Base-by-base conservation (phyloP, 2,329 filamentous ascomycete species). In the Fusarium continuum region DNA sequence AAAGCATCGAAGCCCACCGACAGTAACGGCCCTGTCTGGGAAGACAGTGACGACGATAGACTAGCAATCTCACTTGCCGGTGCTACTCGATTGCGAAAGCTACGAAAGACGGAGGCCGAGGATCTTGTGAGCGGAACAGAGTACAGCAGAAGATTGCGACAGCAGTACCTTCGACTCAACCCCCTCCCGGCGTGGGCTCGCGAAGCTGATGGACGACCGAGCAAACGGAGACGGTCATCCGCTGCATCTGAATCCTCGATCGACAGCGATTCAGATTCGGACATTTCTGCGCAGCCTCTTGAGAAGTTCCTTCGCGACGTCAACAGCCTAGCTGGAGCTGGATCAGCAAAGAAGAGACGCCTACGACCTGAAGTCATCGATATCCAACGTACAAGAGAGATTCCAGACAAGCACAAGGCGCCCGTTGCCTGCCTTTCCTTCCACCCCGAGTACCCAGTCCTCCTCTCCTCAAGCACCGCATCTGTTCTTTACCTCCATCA, bases 1-100 rank as follows among this genome's bases (percentile, higher is more conserved):
- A 73, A 76, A 29, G 46, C 72, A 16, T 28, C 63, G 35, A 65
- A 70, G 17, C 58, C 70, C 20, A 59, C 61, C 23, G 68, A 71
- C 14, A 70, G 63, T 40, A 79, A 83, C 35, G 80, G 81, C 17
- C 83, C 89, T 4, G 91, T 88, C 2, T 99, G 95, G 95, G 88
- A 93, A 68, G 95, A 99, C 74, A 98, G 93, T 76, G 95, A 99
- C 70, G 95, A 99, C 73, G 95, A 98, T 73, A 86, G 91, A 49
- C 80, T 97, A 61, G 86, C 88, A 7, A 84, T 99, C 43, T 98
- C 94, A 13, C 83, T 99, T 32, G 90, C 92, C 4, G 85, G 87
- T 22, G 88, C 89, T 38, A 85, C 88, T 41, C 85, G 91, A 64
- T 76, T 97, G 73, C 87, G 93, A 66, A 98, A 98, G 77, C 81